These are phyloP conservation scores for Hortiboletus rubellus DNA, from an alignment of 1,284 basidiomycete genomes.

Conservation along the genomic window DNA sequence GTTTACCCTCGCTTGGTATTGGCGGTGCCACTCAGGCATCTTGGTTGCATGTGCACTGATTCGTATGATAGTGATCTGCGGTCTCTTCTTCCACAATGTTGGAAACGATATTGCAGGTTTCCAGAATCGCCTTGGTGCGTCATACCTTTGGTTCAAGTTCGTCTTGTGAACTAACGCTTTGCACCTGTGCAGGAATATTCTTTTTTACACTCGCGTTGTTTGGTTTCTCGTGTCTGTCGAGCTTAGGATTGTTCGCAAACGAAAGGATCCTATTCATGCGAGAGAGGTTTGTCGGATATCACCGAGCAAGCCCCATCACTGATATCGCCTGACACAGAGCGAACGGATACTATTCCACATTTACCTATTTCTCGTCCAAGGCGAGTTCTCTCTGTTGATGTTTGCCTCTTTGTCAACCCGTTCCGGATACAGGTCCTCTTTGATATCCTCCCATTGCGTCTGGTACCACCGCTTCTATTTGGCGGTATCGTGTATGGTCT, in stretches of 20 bases:
- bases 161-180: background rate
- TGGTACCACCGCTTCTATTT: slow-evolving; percentile 93
- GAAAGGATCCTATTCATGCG: slow-evolving; percentile 96
- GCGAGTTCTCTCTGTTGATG: slow-evolving; percentile 35
- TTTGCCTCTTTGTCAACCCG: background rate
- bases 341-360: slow-evolving; percentile 95
- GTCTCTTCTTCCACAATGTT: slow-evolving; percentile 78
- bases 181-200: slow-evolving; percentile 71
- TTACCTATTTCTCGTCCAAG: slow-evolving; percentile 96
- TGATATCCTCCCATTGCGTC: slow-evolving; percentile 90
- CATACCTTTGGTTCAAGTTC: background rate
- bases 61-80: slow-evolving; percentile 66
- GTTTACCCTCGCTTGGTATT: background rate
- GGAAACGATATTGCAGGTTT: slow-evolving; percentile 93
- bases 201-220: slow-evolving; percentile 96
- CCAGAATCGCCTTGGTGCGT: slow-evolving; percentile 80
- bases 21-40: background rate
- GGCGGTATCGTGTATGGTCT: slow-evolving; percentile 93
- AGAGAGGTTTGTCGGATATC: slow-evolving; percentile 64
- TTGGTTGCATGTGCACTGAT: slow-evolving; percentile 7
- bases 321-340: slow-evolving; percentile 50
- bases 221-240: slow-evolving; percentile 94
- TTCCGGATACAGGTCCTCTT: slow-evolving; percentile 71
- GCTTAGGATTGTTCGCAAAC: slow-evolving; percentile 88
- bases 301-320: slow-evolving; percentile 1